Evolutionary conservation across 768 basidiomycete species (phyloP).

Genomic region (Chlorophyllum brunneum): DNA sequence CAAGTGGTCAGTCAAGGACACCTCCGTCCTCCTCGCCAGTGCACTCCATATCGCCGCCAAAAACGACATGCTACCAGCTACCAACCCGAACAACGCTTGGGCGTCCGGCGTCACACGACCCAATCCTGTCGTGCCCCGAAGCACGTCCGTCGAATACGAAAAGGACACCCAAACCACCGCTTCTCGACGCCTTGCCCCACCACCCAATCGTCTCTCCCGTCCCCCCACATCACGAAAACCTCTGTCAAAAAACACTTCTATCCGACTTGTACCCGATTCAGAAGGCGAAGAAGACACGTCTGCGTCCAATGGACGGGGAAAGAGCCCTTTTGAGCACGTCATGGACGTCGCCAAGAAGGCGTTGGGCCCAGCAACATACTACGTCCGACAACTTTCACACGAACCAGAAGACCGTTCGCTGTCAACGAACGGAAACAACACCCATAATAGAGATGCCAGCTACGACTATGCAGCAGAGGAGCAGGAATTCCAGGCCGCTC

Average conservation of each 20-base stretch:
- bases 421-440: conserved; percentile 18
- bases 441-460: conserved; percentile 41
- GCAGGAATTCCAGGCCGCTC: conserved; percentile 47
- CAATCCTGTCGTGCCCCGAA: conserved; percentile 51
- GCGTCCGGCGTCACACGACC: conserved; percentile 49
- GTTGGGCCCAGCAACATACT: conserved; percentile 54
- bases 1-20: conserved; percentile 75
- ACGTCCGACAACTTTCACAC: conserved; percentile 57
- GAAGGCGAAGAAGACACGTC: conserved; percentile 50
- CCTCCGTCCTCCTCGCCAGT: conserved; percentile 81
- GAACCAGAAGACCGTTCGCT: conserved; percentile 45
- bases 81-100: conserved; percentile 63
- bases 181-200: conserved; percentile 56
- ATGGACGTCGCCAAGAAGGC: conserved; percentile 53
- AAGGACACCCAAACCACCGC: conserved; percentile 52
- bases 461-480: conserved; percentile 83
- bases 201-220: conserved; percentile 36
- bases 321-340: conserved; percentile 65
- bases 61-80: conserved; percentile 28
- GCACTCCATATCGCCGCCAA: conserved; percentile 70
- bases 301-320: conserved; percentile 44
- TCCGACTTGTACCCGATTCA: conserved; percentile 62
- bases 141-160: conserved; percentile 81
- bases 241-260: conserved; percentile 51
- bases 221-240: conserved; percentile 36